These are phyloP conservation scores for Fusarium musae DNA, from an alignment of 2,329 filamentous ascomycete species.

Conservation along the genomic window DNA sequence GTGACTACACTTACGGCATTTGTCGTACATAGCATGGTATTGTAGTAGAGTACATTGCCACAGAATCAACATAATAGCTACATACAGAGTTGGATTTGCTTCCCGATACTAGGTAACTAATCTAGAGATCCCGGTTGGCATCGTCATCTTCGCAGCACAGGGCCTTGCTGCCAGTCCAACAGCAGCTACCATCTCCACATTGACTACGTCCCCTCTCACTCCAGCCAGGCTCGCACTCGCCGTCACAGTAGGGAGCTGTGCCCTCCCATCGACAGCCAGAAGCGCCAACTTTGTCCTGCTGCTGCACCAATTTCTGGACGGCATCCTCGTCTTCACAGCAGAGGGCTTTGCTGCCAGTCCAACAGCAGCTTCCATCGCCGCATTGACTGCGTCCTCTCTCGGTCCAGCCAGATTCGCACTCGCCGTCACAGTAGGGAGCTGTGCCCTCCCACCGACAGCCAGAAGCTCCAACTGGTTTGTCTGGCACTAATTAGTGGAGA, in stretches of 20 bases:
- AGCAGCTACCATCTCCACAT: neutral
- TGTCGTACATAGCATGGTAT: rapidly evolving
- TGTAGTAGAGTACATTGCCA: rapidly evolving
- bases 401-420: rapidly evolving
- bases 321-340: neutral
- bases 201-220: neutral
- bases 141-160: rapidly evolving
- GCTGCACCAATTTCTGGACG: neutral
- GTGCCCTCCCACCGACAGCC: neutral
- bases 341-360: neutral
- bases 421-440: neutral
- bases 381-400: neutral
- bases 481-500: neutral
- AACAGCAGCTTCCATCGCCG: neutral
- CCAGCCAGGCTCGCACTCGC: rapidly evolving
- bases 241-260: neutral
- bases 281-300: neutral
- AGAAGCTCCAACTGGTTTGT: neutral
- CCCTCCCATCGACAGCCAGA: too few species aligned
- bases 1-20: neutral
- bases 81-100: rapidly evolving
- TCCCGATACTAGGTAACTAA: neutral
- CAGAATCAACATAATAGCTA: rapidly evolving
- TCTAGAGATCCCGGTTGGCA: neutral
- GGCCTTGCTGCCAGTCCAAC: neutral